Evolutionary conservation across 371 early-diverging fungal genomes (phyloP).

Genomic region (Dichotomocladium elegans): DNA sequence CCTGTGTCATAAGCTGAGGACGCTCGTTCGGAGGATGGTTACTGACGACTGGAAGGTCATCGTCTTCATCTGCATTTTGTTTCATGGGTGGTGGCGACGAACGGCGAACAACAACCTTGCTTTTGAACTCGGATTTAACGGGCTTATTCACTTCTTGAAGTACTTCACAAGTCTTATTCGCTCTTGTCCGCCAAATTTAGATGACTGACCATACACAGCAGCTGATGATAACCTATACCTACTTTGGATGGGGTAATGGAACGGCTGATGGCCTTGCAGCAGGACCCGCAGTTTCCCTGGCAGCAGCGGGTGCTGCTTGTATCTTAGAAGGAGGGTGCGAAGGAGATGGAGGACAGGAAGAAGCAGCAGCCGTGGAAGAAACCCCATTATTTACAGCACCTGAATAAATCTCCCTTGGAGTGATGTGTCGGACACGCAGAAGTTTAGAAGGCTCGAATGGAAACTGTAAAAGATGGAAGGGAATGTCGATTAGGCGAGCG

Average conservation of each 20-base stretch:
- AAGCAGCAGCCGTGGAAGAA: background rate
- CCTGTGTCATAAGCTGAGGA: background rate
- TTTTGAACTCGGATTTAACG: background rate
- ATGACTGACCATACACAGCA: background rate
- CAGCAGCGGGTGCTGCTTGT: too few relatives aligned
- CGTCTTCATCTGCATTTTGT: background rate
- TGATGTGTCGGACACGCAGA: conserved; percentile 17
- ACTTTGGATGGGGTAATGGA: background rate
- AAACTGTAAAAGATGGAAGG: background rate
- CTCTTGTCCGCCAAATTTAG: background rate
- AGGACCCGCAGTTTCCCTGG: too few relatives aligned
- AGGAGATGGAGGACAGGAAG: background rate
- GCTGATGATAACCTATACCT: background rate
- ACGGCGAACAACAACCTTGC: background rate
- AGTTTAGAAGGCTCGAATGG: conserved; percentile 19
- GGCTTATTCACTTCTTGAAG: background rate
- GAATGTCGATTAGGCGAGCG: too few relatives aligned
- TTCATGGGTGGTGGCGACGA: background rate
- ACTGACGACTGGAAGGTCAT: background rate
- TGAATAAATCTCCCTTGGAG: conserved; percentile 21
- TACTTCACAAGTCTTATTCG: background rate
- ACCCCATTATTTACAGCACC: background rate
- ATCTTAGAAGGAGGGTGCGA: too few relatives aligned
- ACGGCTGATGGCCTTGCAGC: too few relatives aligned
- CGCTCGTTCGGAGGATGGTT: background rate